These are phyloP conservation scores for Rhodotorula diobovata DNA, from an alignment of 768 basidiomycete species.

Conservation along the genomic window DNA sequence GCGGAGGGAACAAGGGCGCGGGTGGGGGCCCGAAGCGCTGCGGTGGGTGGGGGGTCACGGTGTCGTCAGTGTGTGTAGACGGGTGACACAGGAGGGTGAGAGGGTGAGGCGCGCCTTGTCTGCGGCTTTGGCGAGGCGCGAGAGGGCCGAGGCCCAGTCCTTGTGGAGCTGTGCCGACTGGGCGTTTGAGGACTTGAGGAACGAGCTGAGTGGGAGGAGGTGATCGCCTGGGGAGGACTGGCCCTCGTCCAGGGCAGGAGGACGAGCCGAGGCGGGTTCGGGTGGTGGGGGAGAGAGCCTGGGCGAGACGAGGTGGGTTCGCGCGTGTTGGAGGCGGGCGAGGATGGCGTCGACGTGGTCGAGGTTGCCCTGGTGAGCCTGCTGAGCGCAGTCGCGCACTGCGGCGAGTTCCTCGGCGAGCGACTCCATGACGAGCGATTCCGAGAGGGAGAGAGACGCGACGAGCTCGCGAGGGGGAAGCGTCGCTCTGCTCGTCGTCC, in stretches of 20 bases:
- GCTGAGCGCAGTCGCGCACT: neutral
- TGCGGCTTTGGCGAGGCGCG: slow-evolving; percentile 73
- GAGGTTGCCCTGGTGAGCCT: slow-evolving; percentile 1
- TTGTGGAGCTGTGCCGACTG: slow-evolving; percentile 75
- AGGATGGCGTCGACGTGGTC: slow-evolving; percentile 21
- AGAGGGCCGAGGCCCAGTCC: slow-evolving; percentile 72
- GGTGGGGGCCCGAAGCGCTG: slow-evolving; percentile 18
- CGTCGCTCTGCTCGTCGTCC: neutral
- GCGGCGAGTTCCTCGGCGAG: slow-evolving; percentile 1
- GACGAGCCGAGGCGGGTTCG: too few species aligned
- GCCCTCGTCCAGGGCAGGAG: neutral
- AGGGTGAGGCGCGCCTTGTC: slow-evolving; percentile 66
- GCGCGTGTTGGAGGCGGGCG: slow-evolving; percentile 24
- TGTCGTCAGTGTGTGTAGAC: too few species aligned
- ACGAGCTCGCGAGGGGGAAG: neutral
- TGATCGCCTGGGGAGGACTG: neutral
- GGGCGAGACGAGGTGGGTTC: slow-evolving; percentile 11
- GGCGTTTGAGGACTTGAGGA: slow-evolving; percentile 13
- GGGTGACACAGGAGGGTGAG: neutral
- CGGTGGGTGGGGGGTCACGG: neutral
- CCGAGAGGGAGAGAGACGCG: neutral
- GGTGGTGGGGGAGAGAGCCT: neutral
- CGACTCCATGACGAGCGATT: neutral
- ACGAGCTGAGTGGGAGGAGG: slow-evolving; percentile 15
- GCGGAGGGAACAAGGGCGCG: slow-evolving; percentile 23